These are phyloP conservation scores for Saitozyma podzolica DNA, from an alignment of 768 basidiomycete genomes.

Conservation along the genomic window DNA sequence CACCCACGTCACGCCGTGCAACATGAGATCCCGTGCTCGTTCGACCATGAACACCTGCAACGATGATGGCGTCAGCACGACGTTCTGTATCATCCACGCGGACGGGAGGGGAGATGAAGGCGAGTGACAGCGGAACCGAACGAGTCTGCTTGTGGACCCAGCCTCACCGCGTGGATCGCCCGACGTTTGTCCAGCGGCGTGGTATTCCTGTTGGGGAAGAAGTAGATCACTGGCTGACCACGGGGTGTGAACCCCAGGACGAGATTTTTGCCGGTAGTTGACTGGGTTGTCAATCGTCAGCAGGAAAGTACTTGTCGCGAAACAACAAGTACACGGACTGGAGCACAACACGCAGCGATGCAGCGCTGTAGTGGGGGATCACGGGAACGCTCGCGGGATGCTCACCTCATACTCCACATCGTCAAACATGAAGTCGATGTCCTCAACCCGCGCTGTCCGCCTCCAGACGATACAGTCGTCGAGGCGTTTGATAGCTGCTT, in stretches of 20 bases:
- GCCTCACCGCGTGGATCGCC: slow-evolving; percentile 32
- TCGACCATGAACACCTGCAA: slow-evolving; percentile 46
- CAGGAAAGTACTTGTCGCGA: background rate
- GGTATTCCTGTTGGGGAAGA: slow-evolving; percentile 41
- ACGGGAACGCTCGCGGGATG: too few species aligned
- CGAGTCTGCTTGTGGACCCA: background rate
- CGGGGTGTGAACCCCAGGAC: slow-evolving; percentile 31
- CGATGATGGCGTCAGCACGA: background rate
- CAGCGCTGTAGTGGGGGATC: too few species aligned
- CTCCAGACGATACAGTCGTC: slow-evolving; percentile 43
- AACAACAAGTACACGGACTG: background rate
- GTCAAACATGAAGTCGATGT: slow-evolving; percentile 38
- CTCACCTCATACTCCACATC: slow-evolving; percentile 35
- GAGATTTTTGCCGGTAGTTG: slow-evolving; percentile 43
- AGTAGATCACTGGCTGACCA: slow-evolving; percentile 45
- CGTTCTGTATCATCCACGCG: background rate
- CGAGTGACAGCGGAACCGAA: slow-evolving; percentile 4
- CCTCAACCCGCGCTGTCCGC: slow-evolving; percentile 38
- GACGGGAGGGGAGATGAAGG: background rate
- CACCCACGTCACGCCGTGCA: slow-evolving; percentile 42
- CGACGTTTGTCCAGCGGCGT: slow-evolving; percentile 31
- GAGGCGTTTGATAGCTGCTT: slow-evolving; percentile 37
- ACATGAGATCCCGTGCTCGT: slow-evolving; percentile 46
- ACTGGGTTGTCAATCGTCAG: slow-evolving; percentile 11
- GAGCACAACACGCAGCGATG: background rate